phyloP scores from a whole-genome alignment of 768 basidiomycete genomes.

The Tulasnella sp. region DNA sequence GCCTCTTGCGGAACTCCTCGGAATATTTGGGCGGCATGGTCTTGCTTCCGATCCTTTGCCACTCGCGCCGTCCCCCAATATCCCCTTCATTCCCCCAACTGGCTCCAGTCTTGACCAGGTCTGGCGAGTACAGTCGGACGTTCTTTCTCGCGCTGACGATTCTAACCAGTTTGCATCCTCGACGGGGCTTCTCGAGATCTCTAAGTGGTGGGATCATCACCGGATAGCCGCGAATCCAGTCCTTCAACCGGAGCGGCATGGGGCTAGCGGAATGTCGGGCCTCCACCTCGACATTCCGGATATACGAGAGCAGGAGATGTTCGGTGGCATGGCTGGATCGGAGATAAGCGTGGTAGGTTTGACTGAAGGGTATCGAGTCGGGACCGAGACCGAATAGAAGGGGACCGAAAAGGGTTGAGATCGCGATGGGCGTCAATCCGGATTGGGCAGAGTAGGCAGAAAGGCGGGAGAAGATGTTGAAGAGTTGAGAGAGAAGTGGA shows the following conservation, averaged over 20 bases:
- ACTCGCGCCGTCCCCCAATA: slow-evolving; percentile 54
- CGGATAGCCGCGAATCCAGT: slow-evolving; percentile 88
- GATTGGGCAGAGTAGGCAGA: slow-evolving; percentile 74
- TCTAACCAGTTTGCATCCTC: slow-evolving; percentile 65
- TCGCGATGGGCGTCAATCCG: slow-evolving; percentile 82
- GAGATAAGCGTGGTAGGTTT: slow-evolving; percentile 59
- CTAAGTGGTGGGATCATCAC: slow-evolving; percentile 57
- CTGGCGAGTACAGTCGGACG: slow-evolving; percentile 78
- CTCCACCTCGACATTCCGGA: slow-evolving; percentile 62
- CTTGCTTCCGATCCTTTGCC: slow-evolving; percentile 49
- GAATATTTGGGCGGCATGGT: slow-evolving; percentile 52
- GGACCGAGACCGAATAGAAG: slow-evolving; percentile 73
- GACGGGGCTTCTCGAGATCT: slow-evolving; percentile 42
- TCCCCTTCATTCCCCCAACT: slow-evolving; percentile 40
- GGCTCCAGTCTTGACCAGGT: slow-evolving; percentile 59
- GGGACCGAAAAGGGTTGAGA: slow-evolving; percentile 83
- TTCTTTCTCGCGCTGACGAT: slow-evolving; percentile 68
- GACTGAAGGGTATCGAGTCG: slow-evolving; percentile 29
- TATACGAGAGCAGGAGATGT: slow-evolving; percentile 82
- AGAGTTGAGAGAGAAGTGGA: slow-evolving; percentile 51
- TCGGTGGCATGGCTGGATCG: slow-evolving; percentile 80
- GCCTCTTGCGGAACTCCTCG: slow-evolving; percentile 62
- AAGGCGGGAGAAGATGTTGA: slow-evolving; percentile 72
- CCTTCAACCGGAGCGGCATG: slow-evolving; percentile 75
- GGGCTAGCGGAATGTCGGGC: slow-evolving; percentile 36